Conservation (phyloP, 768 basidiomycete species). For the Nidularia pulvinata region DNA sequence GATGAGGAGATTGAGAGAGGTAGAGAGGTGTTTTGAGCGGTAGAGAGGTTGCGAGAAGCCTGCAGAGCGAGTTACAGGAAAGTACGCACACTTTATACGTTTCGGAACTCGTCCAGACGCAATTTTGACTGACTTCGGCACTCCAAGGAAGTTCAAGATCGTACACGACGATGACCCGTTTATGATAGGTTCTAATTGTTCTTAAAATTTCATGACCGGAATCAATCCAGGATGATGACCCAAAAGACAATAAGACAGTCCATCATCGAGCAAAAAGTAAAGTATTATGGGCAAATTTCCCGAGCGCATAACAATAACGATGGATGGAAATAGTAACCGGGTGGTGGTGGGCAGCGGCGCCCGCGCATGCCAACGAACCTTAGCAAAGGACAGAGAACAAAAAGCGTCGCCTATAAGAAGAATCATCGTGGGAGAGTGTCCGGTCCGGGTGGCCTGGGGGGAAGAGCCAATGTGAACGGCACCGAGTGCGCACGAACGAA, state of each 20-base stretch:
- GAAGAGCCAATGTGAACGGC: too few species aligned
- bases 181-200: background rate
- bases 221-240: background rate
- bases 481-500: too few species aligned
- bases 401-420: constrained; percentile 14
- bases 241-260: background rate
- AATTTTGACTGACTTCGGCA: background rate
- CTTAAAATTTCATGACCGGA: background rate
- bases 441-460: too few species aligned
- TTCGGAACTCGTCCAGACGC: background rate
- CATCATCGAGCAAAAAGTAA: background rate
- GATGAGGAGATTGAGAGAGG: constrained; percentile 1
- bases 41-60: too few species aligned
- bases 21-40: background rate
- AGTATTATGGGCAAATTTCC: background rate
- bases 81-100: background rate
- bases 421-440: constrained; percentile 6
- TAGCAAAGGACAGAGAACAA: constrained; percentile 11
- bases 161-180: background rate
- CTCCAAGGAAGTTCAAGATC: background rate
- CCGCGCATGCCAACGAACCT: background rate
- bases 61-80: background rate
- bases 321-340: background rate
- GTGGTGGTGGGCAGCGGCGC: background rate
- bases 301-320: constrained; percentile 14